These are phyloP conservation scores for Penicillium sp. DNA, from an alignment of 2,329 filamentous ascomycete species.

Conservation along the genomic window DNA sequence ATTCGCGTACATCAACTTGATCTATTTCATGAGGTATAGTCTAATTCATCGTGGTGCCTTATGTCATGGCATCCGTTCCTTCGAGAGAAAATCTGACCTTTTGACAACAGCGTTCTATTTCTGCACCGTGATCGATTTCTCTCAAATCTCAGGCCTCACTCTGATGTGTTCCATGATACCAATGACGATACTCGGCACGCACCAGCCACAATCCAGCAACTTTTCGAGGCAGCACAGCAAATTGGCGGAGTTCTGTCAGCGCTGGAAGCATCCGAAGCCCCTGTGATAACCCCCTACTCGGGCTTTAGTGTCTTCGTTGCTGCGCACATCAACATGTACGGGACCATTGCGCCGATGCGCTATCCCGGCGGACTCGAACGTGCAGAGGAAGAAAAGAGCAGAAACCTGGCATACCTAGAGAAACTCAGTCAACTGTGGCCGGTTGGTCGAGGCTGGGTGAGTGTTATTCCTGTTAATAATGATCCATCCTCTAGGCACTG, in stretches of 20 bases:
- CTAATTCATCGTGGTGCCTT: constrained; percentile 38
- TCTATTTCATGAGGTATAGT: constrained; percentile 42
- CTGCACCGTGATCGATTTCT: constrained; percentile 36
- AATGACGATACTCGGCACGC: constrained; percentile 14
- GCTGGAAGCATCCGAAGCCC: constrained; percentile 30
- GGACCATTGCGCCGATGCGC: constrained; percentile 32
- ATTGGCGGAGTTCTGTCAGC: constrained; percentile 33
- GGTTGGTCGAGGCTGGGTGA: constrained; percentile 36
- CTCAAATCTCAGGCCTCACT: constrained; percentile 30
- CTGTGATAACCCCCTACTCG: constrained; percentile 38
- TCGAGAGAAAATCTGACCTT: not conserved
- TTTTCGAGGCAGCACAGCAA: constrained; percentile 35
- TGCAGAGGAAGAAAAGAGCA: constrained; percentile 33
- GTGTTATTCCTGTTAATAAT: not conserved
- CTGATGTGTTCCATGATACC: constrained; percentile 22
- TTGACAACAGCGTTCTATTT: constrained; percentile 30
- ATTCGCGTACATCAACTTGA: constrained; percentile 40
- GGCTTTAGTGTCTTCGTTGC: constrained; percentile 40
- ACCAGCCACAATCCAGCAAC: constrained; percentile 28
- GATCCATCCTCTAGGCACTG: constrained; percentile 2
- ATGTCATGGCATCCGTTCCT: constrained; percentile 36
- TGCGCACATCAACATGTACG: constrained; percentile 41
- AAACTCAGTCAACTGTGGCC: constrained; percentile 34
- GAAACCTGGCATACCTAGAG: constrained; percentile 35
- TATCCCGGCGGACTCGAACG: constrained; percentile 34